Conservation (phyloP, 202 grass and related monocot species). For the Eragrostis tef region DNA sequence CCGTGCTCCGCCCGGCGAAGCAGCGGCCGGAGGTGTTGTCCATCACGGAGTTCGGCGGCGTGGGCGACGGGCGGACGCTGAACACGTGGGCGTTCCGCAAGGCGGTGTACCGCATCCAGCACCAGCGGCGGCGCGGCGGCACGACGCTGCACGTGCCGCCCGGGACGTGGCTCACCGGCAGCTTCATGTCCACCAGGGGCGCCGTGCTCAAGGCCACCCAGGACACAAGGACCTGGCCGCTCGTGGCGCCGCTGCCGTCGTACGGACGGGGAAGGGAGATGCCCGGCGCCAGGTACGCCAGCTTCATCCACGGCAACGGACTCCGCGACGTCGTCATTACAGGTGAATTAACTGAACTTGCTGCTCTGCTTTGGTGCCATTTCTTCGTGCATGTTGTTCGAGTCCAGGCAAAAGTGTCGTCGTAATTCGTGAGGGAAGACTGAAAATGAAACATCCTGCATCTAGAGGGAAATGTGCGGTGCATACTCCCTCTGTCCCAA, state of each 20-base stretch:
- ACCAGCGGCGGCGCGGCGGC: conserved; percentile 56
- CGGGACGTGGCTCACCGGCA: conserved; percentile 78
- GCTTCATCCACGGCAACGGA: conserved; percentile 76
- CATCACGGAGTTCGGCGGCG: conserved; percentile 72
- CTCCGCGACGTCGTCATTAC: conserved; percentile 83
- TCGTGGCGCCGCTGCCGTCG: conserved; percentile 82
- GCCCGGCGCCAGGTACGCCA: conserved; percentile 65
- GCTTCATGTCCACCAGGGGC: conserved; percentile 74
- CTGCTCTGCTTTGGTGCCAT: not conserved
- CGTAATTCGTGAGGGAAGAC: not conserved
- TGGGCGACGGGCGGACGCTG: conserved; percentile 70
- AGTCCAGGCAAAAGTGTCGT: not conserved
- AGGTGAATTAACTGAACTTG: conserved; percentile 46
- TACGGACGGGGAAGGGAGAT: conserved; percentile 83
- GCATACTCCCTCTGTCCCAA: too few relatives aligned
- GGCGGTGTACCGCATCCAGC: conserved; percentile 67
- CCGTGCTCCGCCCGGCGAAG: too few relatives aligned
- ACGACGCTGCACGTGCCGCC: conserved; percentile 61
- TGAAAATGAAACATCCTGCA: conserved; percentile 1
- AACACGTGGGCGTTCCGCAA: conserved; percentile 81
- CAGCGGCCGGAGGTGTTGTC: conserved; percentile 58
- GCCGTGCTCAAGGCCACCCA: conserved; percentile 71
- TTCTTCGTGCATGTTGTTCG: too few relatives aligned
- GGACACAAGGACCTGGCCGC: conserved; percentile 72
- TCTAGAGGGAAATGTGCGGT: not conserved